phyloP scores from a whole-genome alignment of 106 monocot genomes.

The Hemerocallis citrina region DNA sequence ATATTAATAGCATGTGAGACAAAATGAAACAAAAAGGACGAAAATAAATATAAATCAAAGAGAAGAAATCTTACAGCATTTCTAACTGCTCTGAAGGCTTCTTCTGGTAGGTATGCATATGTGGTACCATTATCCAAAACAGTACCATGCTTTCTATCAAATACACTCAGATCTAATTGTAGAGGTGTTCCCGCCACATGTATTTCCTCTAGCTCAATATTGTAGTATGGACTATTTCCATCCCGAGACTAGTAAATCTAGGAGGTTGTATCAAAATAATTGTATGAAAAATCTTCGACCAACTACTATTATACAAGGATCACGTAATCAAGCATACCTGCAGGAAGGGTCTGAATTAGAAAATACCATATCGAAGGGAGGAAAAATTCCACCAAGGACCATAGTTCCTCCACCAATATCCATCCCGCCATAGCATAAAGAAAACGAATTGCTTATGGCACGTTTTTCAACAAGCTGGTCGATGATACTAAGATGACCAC shows the following conservation, averaged over 20 bases:
- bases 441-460: constrained; percentile 73
- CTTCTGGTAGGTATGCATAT: constrained; percentile 76
- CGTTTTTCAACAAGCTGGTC: constrained; percentile 81
- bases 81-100: constrained; percentile 54
- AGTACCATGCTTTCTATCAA: constrained; percentile 66
- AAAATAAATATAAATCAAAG: no score
- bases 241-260: constrained; percentile 59
- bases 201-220: constrained; percentile 80
- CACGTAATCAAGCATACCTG: constrained; percentile 38
- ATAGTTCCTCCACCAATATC: constrained; percentile 82
- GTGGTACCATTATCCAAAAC: constrained; percentile 92
- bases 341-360: constrained; percentile 57
- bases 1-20: no score
- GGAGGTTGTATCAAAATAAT: constrained; percentile 40
- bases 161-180: constrained; percentile 43
- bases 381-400: constrained; percentile 74
- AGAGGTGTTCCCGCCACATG: constrained; percentile 55
- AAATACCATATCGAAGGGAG: constrained; percentile 59
- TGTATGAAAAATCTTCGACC: constrained; percentile 8
- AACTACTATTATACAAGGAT: constrained; percentile 6
- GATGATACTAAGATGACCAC: constrained; percentile 75
- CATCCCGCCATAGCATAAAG: constrained; percentile 90
- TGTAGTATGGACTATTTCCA: constrained; percentile 88
- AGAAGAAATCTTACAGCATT: constrained; percentile 52
- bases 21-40: no score